These are phyloP conservation scores for Nymphaea thermarum DNA, from an alignment of 164 flowering plant genomes.

Conservation along the genomic window DNA sequence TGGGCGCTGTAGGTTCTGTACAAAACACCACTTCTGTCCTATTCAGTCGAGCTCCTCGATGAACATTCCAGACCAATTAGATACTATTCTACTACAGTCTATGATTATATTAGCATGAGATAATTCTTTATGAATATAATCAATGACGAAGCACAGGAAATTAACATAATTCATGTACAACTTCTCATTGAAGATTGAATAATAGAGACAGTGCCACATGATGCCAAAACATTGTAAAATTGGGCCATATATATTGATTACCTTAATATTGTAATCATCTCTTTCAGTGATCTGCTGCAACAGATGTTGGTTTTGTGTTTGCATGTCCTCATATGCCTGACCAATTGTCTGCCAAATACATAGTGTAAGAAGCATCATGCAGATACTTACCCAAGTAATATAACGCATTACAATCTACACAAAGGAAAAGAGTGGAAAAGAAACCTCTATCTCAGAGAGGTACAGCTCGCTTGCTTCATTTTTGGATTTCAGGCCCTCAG, in stretches of 20 bases:
- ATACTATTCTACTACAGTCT: too few species aligned
- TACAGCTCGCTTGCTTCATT: slow-evolving; percentile 85
- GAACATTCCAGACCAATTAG: too few species aligned
- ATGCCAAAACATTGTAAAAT: too few species aligned
- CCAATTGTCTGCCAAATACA: slow-evolving; percentile 68
- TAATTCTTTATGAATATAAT: too few species aligned
- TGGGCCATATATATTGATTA: slow-evolving; percentile 7
- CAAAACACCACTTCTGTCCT: too few species aligned
- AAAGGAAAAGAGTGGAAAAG: slow-evolving; percentile 4
- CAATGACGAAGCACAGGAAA: too few species aligned
- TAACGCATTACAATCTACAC: neutral
- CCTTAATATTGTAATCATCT: slow-evolving; percentile 99
- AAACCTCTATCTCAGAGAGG: slow-evolving; percentile 90
- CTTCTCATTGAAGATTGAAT: too few species aligned
- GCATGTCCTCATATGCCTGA: slow-evolving; percentile 95
- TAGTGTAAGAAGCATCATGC: slow-evolving; percentile 4
- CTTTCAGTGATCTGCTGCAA: slow-evolving; percentile 92
- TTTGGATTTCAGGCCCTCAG: slow-evolving; percentile 69
- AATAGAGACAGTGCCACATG: too few species aligned
- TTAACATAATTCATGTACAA: too few species aligned
- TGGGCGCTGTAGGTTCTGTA: too few species aligned
- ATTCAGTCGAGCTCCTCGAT: too few species aligned
- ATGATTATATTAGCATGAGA: too few species aligned
- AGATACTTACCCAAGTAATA: neutral
- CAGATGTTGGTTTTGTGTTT: slow-evolving; percentile 87